phyloP scores from a whole-genome alignment of 352 stramenopile genomes.

The Pythium periplocum region DNA sequence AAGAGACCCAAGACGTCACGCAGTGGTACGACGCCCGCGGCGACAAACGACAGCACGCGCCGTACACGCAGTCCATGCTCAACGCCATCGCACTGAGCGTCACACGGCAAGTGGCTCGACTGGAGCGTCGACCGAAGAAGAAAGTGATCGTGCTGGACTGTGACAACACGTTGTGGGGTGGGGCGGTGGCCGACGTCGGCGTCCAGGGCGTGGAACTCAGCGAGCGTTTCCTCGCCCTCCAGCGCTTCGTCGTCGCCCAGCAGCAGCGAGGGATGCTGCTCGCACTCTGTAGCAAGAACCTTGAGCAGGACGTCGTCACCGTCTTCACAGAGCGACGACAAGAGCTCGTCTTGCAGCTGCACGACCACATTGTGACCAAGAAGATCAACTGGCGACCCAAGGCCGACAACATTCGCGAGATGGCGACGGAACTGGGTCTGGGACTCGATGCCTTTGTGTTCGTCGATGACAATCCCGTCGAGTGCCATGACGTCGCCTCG shows the following conservation, averaged over 20 bases:
- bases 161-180: constrained; percentile 73
- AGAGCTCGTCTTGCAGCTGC: constrained; percentile 46
- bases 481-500: constrained; percentile 55
- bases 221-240: constrained; percentile 38
- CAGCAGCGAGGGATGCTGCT: constrained; percentile 48
- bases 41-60: constrained; percentile 57
- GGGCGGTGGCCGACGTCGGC: constrained; percentile 56
- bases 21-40: constrained; percentile 39
- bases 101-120: constrained; percentile 43
- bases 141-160: constrained; percentile 80
- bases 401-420: constrained; percentile 45
- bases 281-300: constrained; percentile 70
- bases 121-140: constrained; percentile 32
- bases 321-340: constrained; percentile 35
- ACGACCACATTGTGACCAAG: constrained; percentile 39
- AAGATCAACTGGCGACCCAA: constrained; percentile 64
- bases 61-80: constrained; percentile 62
- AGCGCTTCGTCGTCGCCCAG: constrained; percentile 49
- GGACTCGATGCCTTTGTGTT: constrained; percentile 66
- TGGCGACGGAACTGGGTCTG: constrained; percentile 49
- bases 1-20: constrained; percentile 12
- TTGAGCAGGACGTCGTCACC: constrained; percentile 35
- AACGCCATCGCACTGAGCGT: constrained; percentile 38
- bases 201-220: constrained; percentile 28
- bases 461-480: constrained; percentile 65